Evolutionary conservation across 306 rosid genomes (phyloP), one percentile per base, ranked within the genome.

Genomic region (Sicyos edulis): DNA sequence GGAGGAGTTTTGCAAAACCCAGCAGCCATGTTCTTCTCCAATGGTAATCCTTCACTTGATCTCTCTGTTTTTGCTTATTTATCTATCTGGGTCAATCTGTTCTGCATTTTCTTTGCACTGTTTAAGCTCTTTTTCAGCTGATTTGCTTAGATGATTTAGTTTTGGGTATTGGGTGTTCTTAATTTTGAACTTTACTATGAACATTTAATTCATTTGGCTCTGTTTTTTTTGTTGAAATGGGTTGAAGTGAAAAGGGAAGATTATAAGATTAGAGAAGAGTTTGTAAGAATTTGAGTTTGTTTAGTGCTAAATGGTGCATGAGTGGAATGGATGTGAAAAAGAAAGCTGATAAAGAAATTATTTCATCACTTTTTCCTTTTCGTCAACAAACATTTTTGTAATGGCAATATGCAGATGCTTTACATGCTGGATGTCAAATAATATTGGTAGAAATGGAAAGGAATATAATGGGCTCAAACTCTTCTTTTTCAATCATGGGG

Each of bases 1-100:
- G 57, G 97, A 95, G 77, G 99, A 91, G 37, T 89, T 89, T 76
- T 89, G 87, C 85, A 85, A 76, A 79, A 71, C 79, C 82, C 88
- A 83, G n/a, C 86, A 84, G 81, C 74, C 54, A 75, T 82, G 70
- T 87, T 92, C 76, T 82, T 82, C 86, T 16, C 53, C 72, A n/a
- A 61, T 40, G 72, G 97, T 91, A 77, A 50, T 45, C 10, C 40
- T 61, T 40, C 3, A 63, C 72, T 47, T 8, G 10, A 26, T 63
- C 44, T 73, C 76, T 73, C 76, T 59, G 50, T 34, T 34, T 42
- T 52, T 32, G 17, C 72, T 63, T 78, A 58, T 17, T 78, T 68
- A 73, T 73, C 29, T 72, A 22, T 66, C 13, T 72, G 40, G 53
- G 54, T 54, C 19, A 3, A 40, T 44, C 20, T 72, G 20, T 2